These are phyloP conservation scores for Endotrypanum monterogeii DNA, from an alignment of 208 protist genomes.

Conservation along the genomic window DNA sequence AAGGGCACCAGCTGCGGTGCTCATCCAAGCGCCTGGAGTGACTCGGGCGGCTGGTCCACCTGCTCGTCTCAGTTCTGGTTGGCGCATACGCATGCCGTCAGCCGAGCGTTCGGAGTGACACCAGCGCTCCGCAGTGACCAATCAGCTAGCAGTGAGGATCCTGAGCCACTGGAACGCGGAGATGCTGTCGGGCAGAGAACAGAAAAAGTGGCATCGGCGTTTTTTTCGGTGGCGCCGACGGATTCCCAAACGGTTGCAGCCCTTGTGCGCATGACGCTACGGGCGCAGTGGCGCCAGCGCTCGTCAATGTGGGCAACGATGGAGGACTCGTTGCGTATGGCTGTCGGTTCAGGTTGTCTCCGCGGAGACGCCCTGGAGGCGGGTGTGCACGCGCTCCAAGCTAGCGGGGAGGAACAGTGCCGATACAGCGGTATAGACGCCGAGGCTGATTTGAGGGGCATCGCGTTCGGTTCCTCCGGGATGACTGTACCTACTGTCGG, in stretches of 20 bases:
- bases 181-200: background rate
- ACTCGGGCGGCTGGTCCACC: slow-evolving; percentile 18
- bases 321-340: slow-evolving; percentile 34
- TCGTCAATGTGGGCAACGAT: slow-evolving; percentile 39
- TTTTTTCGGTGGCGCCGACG: background rate
- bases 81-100: slow-evolving; percentile 30
- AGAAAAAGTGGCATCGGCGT: background rate
- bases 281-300: slow-evolving; percentile 18
- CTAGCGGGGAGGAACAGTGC: slow-evolving; percentile 17
- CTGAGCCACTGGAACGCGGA: background rate
- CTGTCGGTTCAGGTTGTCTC: slow-evolving; percentile 42
- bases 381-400: slow-evolving; percentile 44
- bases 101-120: slow-evolving; percentile 12
- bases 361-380: slow-evolving; percentile 49
- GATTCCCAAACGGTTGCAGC: slow-evolving; percentile 2
- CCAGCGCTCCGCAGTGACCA: background rate
- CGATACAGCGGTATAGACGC: slow-evolving; percentile 20
- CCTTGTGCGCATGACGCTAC: slow-evolving; percentile 18
- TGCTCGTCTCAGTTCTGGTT: slow-evolving; percentile 20
- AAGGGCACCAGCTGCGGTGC: background rate
- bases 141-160: background rate
- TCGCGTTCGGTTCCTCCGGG: background rate
- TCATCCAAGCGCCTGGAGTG: background rate
- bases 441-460: background rate
- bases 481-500: background rate